Conservation (phyloP, 2,329 filamentous ascomycete species). For the Alternaria sp. region DNA sequence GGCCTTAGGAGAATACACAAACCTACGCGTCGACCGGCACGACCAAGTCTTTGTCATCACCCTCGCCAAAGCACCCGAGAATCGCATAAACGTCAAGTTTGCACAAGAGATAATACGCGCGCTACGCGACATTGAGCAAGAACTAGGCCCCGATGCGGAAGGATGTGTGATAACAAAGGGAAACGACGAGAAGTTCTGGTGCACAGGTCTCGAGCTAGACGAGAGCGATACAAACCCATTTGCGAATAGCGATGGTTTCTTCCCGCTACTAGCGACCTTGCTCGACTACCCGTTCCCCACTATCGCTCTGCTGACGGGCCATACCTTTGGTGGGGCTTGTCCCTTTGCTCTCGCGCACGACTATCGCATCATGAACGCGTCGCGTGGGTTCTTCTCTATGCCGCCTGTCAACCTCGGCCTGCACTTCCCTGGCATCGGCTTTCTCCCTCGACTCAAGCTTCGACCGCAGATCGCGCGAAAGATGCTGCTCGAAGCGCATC, state of each 20-base stretch:
- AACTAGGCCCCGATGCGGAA: conserved; percentile 58
- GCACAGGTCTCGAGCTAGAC: conserved; percentile 60
- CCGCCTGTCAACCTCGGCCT: conserved; percentile 65
- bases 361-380: conserved; percentile 55
- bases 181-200: conserved; percentile 62
- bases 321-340: conserved; percentile 61
- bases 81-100: conserved; percentile 60
- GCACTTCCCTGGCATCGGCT: conserved; percentile 65
- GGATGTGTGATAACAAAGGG: conserved; percentile 64
- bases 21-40: conserved; percentile 58
- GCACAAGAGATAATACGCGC: conserved; percentile 64
- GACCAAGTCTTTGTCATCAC: conserved; percentile 63
- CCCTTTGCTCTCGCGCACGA: conserved; percentile 60
- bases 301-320: conserved; percentile 59
- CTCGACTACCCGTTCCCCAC: conserved; percentile 62
- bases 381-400: conserved; percentile 48
- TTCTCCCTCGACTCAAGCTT: conserved; percentile 62
- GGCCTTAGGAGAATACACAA: conserved; percentile 47
- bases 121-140: conserved; percentile 58
- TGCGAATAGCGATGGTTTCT: conserved; percentile 67
- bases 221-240: conserved; percentile 60
- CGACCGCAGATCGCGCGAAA: conserved; percentile 61
- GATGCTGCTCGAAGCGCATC: conserved; percentile 65
- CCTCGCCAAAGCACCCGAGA: conserved; percentile 64
- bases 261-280: conserved; percentile 60